Conservation (phyloP, 768 basidiomycete species). For the Lanmaoa rubissima region DNA sequence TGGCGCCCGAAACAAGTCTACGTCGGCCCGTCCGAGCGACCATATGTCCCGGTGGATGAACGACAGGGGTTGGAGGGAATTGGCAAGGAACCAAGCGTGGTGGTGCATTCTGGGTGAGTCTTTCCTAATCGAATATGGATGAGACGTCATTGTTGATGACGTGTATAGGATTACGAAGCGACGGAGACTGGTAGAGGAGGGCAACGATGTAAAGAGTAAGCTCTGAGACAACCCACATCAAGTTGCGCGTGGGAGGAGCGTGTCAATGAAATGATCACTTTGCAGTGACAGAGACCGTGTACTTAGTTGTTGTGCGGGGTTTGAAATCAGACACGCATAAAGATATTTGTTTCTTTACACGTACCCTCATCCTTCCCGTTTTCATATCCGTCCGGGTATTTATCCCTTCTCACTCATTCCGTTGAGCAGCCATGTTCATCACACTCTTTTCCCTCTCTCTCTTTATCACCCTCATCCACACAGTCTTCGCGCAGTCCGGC, state of each 20-base stretch:
- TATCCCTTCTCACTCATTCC: conserved; percentile 4
- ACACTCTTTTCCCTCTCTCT: conserved; percentile 75
- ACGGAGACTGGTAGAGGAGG: conserved; percentile 29
- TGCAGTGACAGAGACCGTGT: not conserved
- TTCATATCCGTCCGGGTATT: conserved; percentile 21
- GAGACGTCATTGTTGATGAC: conserved; percentile 1
- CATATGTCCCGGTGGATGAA: conserved; percentile 66
- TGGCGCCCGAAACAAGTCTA: conserved; percentile 90
- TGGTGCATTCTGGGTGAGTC: conserved; percentile 76
- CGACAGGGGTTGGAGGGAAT: conserved; percentile 53
- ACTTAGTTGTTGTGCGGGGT: conserved; percentile 19
- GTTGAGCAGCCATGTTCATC: conserved; percentile 58
- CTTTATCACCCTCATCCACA: conserved; percentile 53
- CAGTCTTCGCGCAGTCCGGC: conserved; percentile 45
- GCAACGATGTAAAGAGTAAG: conserved; percentile 27
- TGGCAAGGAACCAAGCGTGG: conserved; percentile 57
- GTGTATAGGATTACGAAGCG: conserved; percentile 31
- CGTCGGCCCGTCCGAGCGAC: conserved; percentile 69
- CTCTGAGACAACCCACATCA: conserved; percentile 7
- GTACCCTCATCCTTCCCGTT: not conserved
- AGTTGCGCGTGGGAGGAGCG: not conserved
- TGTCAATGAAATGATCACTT: not conserved
- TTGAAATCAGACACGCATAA: conserved; percentile 15
- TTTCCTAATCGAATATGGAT: not conserved
- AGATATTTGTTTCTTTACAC: not conserved